Percentiles rank a stretch among this genome's conserved stretches.
phyloP scores from a whole-genome alignment of 495 filamentous ascomycete genomes.

The Tuber aestivum region DNA sequence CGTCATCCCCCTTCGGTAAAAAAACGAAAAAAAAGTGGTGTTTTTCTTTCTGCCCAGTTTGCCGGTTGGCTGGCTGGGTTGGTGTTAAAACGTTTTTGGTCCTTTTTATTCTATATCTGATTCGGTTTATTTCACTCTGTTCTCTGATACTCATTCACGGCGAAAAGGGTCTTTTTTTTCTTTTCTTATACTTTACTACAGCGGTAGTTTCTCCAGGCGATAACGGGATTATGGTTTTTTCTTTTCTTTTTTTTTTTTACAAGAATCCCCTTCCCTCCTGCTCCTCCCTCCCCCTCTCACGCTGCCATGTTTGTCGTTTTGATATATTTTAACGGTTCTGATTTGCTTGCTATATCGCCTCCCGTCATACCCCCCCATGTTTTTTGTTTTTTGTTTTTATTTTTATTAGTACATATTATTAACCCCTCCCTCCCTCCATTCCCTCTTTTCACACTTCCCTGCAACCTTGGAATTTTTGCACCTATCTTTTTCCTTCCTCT shows the following conservation, averaged over 20 bases:
- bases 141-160: slow-evolving; percentile 21
- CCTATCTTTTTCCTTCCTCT: slow-evolving; percentile 8
- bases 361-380: no score
- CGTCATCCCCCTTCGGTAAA: background rate
- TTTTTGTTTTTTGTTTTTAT: slow-evolving; percentile 25
- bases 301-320: slow-evolving; percentile 15
- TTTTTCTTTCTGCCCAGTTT: slow-evolving; percentile 22
- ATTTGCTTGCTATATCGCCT: slow-evolving; percentile 11
- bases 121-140: slow-evolving; percentile 12
- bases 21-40: slow-evolving; percentile 15
- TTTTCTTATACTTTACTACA: slow-evolving; percentile 4
- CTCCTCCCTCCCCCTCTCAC: background rate
- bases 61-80: background rate
- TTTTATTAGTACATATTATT: slow-evolving; percentile 36
- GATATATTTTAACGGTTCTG: slow-evolving; percentile 28
- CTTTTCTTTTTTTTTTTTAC: slow-evolving; percentile 14
- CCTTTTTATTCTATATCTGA: slow-evolving; percentile 9
- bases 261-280: slow-evolving; percentile 8
- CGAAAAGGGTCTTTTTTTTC: slow-evolving; percentile 26
- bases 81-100: slow-evolving; percentile 14
- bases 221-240: slow-evolving; percentile 13
- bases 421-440: background rate
- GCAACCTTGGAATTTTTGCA: slow-evolving; percentile 9
- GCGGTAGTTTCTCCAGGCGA: background rate
- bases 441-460: slow-evolving; percentile 10